Conservation (phyloP, 108 stramenopile species). For the Stephanodiscus minutulus region DNA sequence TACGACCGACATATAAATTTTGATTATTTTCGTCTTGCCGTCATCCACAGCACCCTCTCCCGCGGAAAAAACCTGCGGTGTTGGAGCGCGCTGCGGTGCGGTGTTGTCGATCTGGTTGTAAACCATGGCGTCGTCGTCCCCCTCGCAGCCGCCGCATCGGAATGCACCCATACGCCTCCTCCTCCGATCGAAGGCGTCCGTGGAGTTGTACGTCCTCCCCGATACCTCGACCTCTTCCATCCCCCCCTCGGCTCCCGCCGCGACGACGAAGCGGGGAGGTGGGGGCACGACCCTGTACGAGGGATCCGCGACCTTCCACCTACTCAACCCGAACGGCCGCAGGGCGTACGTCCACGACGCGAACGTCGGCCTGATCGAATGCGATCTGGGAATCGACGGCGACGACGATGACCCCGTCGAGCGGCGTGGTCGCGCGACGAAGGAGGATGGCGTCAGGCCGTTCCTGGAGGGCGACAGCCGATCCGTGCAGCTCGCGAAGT, state of each 20-base stretch:
- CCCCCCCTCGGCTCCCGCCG: neutral
- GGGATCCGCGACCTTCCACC: constrained; percentile 62
- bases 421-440: neutral
- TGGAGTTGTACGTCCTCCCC: constrained; percentile 63
- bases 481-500: constrained; percentile 67
- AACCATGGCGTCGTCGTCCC: neutral
- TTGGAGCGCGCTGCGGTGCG: too few species aligned
- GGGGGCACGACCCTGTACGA: constrained; percentile 52
- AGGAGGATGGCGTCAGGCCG: constrained; percentile 11
- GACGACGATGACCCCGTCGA: neutral
- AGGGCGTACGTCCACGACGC: constrained; percentile 60
- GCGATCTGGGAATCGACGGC: constrained; percentile 7
- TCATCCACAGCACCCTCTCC: too few species aligned
- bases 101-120: too few species aligned
- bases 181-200: constrained; percentile 72
- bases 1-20: too few species aligned
- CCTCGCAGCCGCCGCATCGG: neutral
- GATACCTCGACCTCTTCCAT: constrained; percentile 17
- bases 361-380: constrained; percentile 56
- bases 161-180: constrained; percentile 44
- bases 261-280: neutral
- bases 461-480: constrained; percentile 47
- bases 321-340: constrained; percentile 53
- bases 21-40: too few species aligned
- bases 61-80: too few species aligned